A percentile compares a stretch with the other conserved stretches of the same genome.
phyloP scores from a whole-genome alignment of 2,329 filamentous ascomycete genomes.

The Apiospora rasikravindrae region DNA sequence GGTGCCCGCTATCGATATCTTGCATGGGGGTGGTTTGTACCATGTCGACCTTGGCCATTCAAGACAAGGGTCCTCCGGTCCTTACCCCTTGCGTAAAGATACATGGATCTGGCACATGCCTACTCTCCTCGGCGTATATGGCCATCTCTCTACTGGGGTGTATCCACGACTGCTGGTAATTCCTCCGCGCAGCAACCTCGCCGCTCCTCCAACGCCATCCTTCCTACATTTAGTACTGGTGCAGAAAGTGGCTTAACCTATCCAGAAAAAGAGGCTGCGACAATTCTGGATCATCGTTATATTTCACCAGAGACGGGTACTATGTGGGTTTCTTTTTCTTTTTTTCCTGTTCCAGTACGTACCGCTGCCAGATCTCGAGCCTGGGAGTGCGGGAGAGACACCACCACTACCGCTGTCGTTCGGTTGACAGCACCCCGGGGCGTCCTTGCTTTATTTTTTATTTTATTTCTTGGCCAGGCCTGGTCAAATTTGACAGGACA shows the following conservation, averaged over 20 bases:
- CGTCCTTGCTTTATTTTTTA: neutral
- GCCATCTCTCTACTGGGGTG: neutral
- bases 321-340: neutral
- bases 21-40: neutral
- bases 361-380: neutral
- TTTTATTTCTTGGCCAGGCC: neutral
- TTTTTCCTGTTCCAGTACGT: neutral
- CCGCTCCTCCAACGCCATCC: neutral
- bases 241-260: conserved; percentile 2
- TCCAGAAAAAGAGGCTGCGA: conserved; percentile 15
- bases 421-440: conserved; percentile 9
- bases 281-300: conserved; percentile 4
- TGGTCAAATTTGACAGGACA: neutral
- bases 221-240: neutral
- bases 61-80: conserved; percentile 1
- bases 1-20: conserved; percentile 6
- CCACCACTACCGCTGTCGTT: neutral
- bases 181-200: neutral
- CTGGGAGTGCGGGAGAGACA: conserved; percentile 2
- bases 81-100: neutral
- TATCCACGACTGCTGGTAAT: neutral
- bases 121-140: neutral
- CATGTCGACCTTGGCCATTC: neutral
- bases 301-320: neutral
- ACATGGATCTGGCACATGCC: conserved; percentile 9